phyloP scores from a whole-genome alignment of 805 yeast genomes.

The Grigorovia jiainica region DNA sequence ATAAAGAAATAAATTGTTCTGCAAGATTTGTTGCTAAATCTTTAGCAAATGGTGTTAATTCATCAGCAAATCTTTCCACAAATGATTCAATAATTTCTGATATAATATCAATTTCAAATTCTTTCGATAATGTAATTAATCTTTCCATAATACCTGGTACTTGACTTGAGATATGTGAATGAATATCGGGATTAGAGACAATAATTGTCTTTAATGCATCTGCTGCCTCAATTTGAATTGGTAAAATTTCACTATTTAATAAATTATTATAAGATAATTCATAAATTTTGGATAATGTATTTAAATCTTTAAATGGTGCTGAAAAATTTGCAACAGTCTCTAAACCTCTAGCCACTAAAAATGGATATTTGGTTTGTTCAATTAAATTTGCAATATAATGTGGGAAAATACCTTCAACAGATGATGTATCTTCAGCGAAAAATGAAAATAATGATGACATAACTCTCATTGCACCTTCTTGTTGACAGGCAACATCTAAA shows the following conservation, averaged over 20 bases:
- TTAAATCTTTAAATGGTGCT: constrained; percentile 29
- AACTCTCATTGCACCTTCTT: constrained; percentile 75
- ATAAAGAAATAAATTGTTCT: constrained; percentile 49
- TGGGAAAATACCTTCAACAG: constrained; percentile 59
- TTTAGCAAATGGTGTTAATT: constrained; percentile 79
- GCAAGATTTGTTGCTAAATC: constrained; percentile 52
- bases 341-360: constrained; percentile 62
- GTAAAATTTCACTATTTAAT: constrained; percentile 41
- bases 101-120: constrained; percentile 76
- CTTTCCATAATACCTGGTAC: constrained; percentile 79
- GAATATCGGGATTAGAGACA: constrained; percentile 51
- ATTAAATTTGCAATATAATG: constrained; percentile 58
- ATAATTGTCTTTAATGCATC: constrained; percentile 77
- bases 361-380: constrained; percentile 41
- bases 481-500: constrained; percentile 44
- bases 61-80: constrained; percentile 78
- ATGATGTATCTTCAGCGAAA: constrained; percentile 27
- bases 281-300: constrained; percentile 32
- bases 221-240: constrained; percentile 80
- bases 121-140: constrained; percentile 63
- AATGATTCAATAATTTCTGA: constrained; percentile 92
- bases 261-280: constrained; percentile 34
- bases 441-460: constrained; percentile 55
- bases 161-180: constrained; percentile 56
- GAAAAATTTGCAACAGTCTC: constrained; percentile 42